A percentile compares a stretch with the other conserved stretches of the same genome.
Evolutionary conservation across 2,329 filamentous ascomycete species (phyloP).

Genomic region (Calonectria hongkongensis): DNA sequence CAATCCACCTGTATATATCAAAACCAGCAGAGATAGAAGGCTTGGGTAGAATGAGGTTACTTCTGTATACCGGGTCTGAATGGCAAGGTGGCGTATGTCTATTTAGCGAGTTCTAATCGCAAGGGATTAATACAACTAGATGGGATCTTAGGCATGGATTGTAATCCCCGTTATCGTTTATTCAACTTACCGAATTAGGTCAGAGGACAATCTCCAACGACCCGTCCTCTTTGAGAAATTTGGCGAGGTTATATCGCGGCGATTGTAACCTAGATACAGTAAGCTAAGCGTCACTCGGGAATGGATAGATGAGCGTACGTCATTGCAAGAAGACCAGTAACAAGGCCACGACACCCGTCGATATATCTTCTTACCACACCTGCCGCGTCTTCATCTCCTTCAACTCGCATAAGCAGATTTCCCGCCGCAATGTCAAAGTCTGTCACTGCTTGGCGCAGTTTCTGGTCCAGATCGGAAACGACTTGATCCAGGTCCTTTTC

Average conservation of each 20-base stretch:
- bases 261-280: constrained; percentile 56
- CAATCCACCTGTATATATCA: constrained; percentile 16
- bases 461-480: constrained; percentile 49
- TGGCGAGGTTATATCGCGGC: constrained; percentile 57
- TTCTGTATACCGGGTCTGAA: constrained; percentile 18
- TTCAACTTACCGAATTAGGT: constrained; percentile 21
- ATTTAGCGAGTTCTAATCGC: constrained; percentile 9
- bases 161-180: neutral
- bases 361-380: constrained; percentile 50
- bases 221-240: constrained; percentile 57
- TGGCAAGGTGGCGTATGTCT: constrained; percentile 29
- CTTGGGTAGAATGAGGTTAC: constrained; percentile 17
- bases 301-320: constrained; percentile 51
- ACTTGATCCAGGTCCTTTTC: constrained; percentile 49
- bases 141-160: neutral
- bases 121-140: constrained; percentile 11
- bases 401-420: constrained; percentile 36
- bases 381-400: constrained; percentile 38
- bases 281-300: constrained; percentile 27
- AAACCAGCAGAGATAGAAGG: constrained; percentile 5
- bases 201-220: constrained; percentile 58
- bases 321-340: constrained; percentile 59
- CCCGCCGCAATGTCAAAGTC: constrained; percentile 52
- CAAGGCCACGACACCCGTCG: constrained; percentile 56
- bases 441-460: constrained; percentile 48